Conservation (phyloP, 768 basidiomycete genomes). For the Russula emetica region DNA sequence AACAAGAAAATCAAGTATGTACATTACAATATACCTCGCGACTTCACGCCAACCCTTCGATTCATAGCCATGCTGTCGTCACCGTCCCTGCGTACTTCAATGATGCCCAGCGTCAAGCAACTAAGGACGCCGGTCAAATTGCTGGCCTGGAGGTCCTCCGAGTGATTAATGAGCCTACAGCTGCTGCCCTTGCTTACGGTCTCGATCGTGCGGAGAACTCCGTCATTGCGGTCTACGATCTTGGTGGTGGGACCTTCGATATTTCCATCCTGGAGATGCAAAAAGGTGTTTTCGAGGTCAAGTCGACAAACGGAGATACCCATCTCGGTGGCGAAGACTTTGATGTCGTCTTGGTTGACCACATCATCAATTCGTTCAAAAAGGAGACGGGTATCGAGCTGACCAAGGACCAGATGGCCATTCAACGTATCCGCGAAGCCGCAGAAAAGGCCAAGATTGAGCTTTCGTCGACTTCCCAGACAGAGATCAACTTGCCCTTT, state of each 20-base stretch:
- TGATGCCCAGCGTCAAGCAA: constrained; percentile 98
- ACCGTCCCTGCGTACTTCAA: constrained; percentile 99
- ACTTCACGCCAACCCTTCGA: constrained; percentile 13
- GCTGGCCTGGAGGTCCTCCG: constrained; percentile 38
- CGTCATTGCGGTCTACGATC: constrained; percentile 97
- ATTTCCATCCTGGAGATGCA: constrained; percentile 99
- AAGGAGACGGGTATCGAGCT: constrained; percentile 84
- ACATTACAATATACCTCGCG: neutral
- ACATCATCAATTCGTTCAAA: constrained; percentile 90
- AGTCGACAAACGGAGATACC: constrained; percentile 99
- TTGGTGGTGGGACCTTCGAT: constrained; percentile 97
- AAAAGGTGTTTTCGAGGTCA: constrained; percentile 99
- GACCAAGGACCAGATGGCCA: constrained; percentile 85
- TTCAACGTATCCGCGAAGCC: constrained; percentile 98
- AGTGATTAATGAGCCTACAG: too few relatives aligned
- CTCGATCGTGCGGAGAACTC: constrained; percentile 77
- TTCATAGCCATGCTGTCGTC: constrained; percentile 72
- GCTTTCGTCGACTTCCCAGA: constrained; percentile 89
- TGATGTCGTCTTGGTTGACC: constrained; percentile 82
- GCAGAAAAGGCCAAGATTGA: constrained; percentile 99
- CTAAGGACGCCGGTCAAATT: constrained; percentile 96
- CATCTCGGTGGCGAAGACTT: constrained; percentile 97
- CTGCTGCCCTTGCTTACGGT: constrained; percentile 80
- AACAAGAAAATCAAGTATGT: constrained; percentile 94
- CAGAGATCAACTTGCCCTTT: constrained; percentile 97